A percentile compares a stretch with the other conserved stretches of the same genome.
Conservation (phyloP, 805 yeast species). For the Candida taoyuanica region DNA sequence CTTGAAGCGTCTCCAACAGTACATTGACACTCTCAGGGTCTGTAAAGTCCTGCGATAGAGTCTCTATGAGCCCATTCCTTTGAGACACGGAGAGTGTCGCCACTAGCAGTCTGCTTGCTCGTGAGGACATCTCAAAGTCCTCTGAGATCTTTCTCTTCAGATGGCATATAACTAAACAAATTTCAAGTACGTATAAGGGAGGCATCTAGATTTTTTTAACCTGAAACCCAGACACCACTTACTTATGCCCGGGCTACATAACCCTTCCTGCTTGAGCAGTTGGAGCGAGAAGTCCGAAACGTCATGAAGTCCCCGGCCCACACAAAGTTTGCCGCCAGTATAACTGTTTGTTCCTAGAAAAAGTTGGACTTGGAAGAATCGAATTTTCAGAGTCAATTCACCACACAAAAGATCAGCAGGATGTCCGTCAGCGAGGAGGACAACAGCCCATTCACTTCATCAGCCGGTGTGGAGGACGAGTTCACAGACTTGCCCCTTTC, state of each 20-base stretch:
- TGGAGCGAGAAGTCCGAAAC: not conserved
- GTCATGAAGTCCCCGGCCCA: not conserved
- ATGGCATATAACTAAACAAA: too few relatives aligned
- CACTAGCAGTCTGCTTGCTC: too few relatives aligned
- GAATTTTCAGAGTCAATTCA: too few relatives aligned
- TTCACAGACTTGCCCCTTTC: constrained; percentile 27
- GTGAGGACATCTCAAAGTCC: too few relatives aligned
- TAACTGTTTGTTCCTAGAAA: too few relatives aligned
- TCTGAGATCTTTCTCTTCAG: too few relatives aligned
- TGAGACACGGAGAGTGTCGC: too few relatives aligned
- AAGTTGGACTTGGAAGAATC: too few relatives aligned
- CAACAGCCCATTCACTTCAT: constrained; percentile 23
- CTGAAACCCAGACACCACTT: too few relatives aligned
- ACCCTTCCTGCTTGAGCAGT: not conserved
- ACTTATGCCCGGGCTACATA: not conserved
- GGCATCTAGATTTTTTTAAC: too few relatives aligned
- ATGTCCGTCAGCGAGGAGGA: constrained; percentile 22
- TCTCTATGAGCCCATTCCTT: not conserved
- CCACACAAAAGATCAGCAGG: too few relatives aligned
- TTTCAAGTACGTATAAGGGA: too few relatives aligned
- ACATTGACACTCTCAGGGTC: not conserved
- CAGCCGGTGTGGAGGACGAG: constrained; percentile 16
- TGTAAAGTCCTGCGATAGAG: not conserved
- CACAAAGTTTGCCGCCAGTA: not conserved
- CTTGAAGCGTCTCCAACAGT: not conserved